Percentiles rank a stretch among this genome's conserved stretches.
Conservation (phyloP, 768 basidiomycete genomes). For the Xanthoconium stramineum region DNA sequence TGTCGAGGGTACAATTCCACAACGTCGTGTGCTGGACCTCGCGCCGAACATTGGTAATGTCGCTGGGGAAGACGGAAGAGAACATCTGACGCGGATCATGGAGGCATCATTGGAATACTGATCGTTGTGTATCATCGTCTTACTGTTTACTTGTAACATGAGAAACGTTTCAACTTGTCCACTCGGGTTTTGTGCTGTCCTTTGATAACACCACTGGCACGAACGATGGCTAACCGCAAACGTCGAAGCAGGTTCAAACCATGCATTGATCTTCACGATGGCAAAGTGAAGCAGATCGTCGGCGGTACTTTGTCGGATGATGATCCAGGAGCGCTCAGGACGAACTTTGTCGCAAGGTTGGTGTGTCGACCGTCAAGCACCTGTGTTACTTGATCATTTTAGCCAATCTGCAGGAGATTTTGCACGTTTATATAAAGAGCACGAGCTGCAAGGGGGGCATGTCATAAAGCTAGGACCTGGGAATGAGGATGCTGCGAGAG, state of each 20-base stretch:
- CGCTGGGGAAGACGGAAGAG: conserved; percentile 75
- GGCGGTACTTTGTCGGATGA: conserved; percentile 85
- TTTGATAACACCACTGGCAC: background rate
- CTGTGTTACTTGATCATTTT: conserved; percentile 6
- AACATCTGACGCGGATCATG: conserved; percentile 80
- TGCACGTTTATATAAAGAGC: conserved; percentile 68
- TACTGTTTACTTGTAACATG: conserved; percentile 10
- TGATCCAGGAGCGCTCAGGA: conserved; percentile 58
- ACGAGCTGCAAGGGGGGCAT: conserved; percentile 82
- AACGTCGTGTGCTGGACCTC: conserved; percentile 86
- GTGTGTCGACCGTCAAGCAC: conserved; percentile 1
- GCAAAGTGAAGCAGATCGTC: conserved; percentile 97
- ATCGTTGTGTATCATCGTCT: conserved; percentile 2
- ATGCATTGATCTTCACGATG: conserved; percentile 95
- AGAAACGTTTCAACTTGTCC: background rate
- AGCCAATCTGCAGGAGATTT: conserved; percentile 80
- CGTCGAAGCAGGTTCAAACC: conserved; percentile 68
- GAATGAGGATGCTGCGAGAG: conserved; percentile 85
- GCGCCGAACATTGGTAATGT: conserved; percentile 88
- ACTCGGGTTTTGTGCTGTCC: background rate
- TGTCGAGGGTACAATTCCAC: conserved; percentile 90
- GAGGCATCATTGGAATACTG: conserved; percentile 77
- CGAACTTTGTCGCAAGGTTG: conserved; percentile 89
- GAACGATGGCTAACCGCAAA: conserved; percentile 20
- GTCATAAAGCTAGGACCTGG: conserved; percentile 92